Conservation (phyloP, 2,329 filamentous ascomycete species). For the Colletotrichum shisoi region DNA sequence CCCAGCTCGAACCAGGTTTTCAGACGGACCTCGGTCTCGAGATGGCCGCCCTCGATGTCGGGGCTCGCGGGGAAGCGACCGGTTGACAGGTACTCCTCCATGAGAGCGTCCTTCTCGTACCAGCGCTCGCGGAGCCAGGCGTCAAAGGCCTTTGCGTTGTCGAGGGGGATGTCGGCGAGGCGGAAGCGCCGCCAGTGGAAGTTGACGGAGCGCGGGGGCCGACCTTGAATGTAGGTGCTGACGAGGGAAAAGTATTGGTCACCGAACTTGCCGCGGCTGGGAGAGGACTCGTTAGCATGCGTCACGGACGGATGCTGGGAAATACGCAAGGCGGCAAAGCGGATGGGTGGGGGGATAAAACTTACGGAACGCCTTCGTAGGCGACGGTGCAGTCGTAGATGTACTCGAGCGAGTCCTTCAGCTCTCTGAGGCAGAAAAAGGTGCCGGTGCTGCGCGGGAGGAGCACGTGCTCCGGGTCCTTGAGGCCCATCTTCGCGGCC, state of each 20-base stretch:
- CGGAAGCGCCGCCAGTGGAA: slow-evolving; percentile 93
- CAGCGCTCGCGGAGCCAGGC: slow-evolving; percentile 85
- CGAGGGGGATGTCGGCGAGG: slow-evolving; percentile 80
- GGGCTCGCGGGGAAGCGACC: slow-evolving; percentile 75
- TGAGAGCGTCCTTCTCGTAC: slow-evolving; percentile 88
- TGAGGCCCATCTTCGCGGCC: slow-evolving; percentile 77
- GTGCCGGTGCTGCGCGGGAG: slow-evolving; percentile 82
- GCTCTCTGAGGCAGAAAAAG: slow-evolving; percentile 79
- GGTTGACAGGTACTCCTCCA: slow-evolving; percentile 81
- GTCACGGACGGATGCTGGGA: not conserved
- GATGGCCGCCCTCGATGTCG: slow-evolving; percentile 54
- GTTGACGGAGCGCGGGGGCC: slow-evolving; percentile 92
- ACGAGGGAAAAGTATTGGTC: slow-evolving; percentile 88
- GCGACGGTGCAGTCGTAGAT: slow-evolving; percentile 94
- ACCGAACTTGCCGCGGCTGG: slow-evolving; percentile 80
- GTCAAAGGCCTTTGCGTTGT: slow-evolving; percentile 78
- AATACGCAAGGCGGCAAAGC: not conserved
- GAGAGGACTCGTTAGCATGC: slow-evolving; percentile 8
- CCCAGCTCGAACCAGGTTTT: slow-evolving; percentile 63
- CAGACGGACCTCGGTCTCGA: slow-evolving; percentile 67
- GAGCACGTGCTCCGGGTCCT: slow-evolving; percentile 76
- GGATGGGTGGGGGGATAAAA: slow-evolving; percentile 43
- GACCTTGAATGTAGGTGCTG: slow-evolving; percentile 87
- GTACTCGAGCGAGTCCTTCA: slow-evolving; percentile 78
- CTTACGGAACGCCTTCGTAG: slow-evolving; percentile 92